A percentile compares a stretch with the other conserved stretches of the same genome.
phyloP scores from a whole-genome alignment of 345 rosid species.

The Rhizophora mangle region DNA sequence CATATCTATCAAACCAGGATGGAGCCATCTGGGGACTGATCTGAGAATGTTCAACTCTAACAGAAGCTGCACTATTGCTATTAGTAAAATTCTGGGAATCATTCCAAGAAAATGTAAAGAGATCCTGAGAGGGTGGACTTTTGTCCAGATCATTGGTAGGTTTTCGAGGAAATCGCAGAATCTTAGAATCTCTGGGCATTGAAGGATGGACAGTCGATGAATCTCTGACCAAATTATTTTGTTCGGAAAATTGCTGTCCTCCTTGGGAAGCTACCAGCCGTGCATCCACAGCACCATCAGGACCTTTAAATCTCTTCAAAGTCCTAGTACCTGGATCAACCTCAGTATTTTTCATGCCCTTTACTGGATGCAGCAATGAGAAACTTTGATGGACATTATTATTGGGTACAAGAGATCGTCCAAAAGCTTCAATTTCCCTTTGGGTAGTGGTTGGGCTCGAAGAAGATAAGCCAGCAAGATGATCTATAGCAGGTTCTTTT shows the following conservation, averaged over 20 bases:
- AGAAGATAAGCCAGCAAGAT: constrained; percentile 29
- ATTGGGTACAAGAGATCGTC: constrained; percentile 48
- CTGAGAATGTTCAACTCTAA: constrained; percentile 46
- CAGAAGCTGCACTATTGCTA: constrained; percentile 35
- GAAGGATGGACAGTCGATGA: constrained; percentile 21
- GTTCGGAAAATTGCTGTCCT: constrained; percentile 39
- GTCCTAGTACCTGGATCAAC: constrained; percentile 43
- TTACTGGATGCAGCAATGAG: constrained; percentile 50
- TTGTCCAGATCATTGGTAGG: constrained; percentile 28
- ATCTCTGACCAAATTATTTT: constrained; percentile 36
- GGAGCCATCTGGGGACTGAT: constrained; percentile 74
- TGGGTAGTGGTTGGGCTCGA: constrained; percentile 33
- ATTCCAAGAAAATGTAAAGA: constrained; percentile 32
- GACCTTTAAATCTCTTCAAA: constrained; percentile 49
- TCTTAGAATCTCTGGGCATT: constrained; percentile 35
- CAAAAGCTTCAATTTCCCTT: constrained; percentile 60
- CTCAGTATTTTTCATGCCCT: constrained; percentile 50
- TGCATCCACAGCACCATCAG: constrained; percentile 38
- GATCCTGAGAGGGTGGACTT: constrained; percentile 33
- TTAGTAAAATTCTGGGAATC: constrained; percentile 34
- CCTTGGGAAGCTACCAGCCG: constrained; percentile 36
- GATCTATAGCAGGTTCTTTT: constrained; percentile 29
- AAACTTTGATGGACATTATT: constrained; percentile 37
- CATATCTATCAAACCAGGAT: constrained; percentile 73
- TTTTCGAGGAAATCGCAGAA: constrained; percentile 29